Conservation (phyloP, 2,329 filamentous ascomycete genomes). For the Apiospora hydei region DNA sequence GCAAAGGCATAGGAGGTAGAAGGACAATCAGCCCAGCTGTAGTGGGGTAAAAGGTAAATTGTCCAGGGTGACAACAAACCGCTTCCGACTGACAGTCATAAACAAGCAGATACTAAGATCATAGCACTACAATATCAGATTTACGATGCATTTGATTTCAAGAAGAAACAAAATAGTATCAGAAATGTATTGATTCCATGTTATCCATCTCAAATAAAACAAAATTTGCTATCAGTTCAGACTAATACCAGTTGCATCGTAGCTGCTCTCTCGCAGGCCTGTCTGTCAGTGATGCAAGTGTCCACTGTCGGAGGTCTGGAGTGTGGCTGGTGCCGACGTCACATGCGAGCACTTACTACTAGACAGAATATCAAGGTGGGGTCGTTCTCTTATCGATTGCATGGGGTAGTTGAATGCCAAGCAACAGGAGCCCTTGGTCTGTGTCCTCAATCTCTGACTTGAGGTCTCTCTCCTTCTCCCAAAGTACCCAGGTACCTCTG, state of each 20-base stretch:
- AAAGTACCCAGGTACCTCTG: constrained; percentile 17
- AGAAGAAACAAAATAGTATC: background rate
- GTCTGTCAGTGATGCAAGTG: background rate
- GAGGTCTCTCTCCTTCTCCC: background rate
- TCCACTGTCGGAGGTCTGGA: constrained; percentile 24
- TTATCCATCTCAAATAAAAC: background rate
- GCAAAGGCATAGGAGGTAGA: background rate
- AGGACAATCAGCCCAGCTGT: constrained; percentile 12
- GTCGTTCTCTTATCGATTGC: constrained; percentile 31
- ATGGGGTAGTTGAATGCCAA: constrained; percentile 13
- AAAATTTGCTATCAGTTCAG: background rate
- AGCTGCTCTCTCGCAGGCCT: no score
- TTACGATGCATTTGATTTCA: background rate
- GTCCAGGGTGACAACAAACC: background rate
- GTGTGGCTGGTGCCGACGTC: constrained; percentile 34
- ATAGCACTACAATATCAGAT: background rate
- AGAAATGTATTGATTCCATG: background rate
- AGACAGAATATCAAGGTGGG: background rate
- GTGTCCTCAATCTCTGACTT: background rate
- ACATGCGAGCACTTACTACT: constrained; percentile 25
- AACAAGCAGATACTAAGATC: background rate
- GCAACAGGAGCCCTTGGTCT: constrained; percentile 14
- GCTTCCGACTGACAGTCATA: background rate
- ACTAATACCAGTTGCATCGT: no score
- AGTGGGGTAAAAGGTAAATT: background rate